Evolutionary conservation across 2,329 filamentous ascomycete species (phyloP).

Genomic region (Fusarium floridanum): DNA sequence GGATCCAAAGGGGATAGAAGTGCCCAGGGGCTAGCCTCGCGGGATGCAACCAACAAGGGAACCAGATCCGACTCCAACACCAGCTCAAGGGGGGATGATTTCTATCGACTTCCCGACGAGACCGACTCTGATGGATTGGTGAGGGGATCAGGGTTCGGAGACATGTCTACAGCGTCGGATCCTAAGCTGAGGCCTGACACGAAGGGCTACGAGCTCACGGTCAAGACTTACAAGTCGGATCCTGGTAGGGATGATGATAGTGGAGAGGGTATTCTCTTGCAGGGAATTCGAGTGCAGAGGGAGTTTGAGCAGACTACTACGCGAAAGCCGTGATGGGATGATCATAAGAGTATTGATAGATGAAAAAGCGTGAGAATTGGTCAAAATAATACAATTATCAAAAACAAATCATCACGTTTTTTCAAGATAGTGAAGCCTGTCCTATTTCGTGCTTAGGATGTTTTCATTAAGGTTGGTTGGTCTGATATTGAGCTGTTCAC

Average conservation of each 20-base stretch:
- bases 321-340: background rate
- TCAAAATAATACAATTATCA: background rate
- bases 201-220: conserved; percentile 49
- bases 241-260: conserved; percentile 44
- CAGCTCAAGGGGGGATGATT: conserved; percentile 35
- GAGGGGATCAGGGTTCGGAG: conserved; percentile 18
- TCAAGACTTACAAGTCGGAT: conserved; percentile 49
- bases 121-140: conserved; percentile 45
- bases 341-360: background rate
- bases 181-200: conserved; percentile 49
- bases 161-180: background rate
- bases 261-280: conserved; percentile 56
- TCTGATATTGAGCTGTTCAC: background rate
- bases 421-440: background rate
- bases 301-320: conserved; percentile 51
- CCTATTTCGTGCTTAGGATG: accelerated
- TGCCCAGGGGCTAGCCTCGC: conserved; percentile 30
- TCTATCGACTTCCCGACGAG: conserved; percentile 52
- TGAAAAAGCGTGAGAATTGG: background rate
- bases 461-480: background rate
- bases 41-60: background rate
- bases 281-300: conserved; percentile 55
- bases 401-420: background rate
- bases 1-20: conserved; percentile 43
- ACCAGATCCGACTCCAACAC: conserved; percentile 29